Evolutionary conservation across 805 yeast species (phyloP).

Genomic region (Babjeviella inositovora): DNA sequence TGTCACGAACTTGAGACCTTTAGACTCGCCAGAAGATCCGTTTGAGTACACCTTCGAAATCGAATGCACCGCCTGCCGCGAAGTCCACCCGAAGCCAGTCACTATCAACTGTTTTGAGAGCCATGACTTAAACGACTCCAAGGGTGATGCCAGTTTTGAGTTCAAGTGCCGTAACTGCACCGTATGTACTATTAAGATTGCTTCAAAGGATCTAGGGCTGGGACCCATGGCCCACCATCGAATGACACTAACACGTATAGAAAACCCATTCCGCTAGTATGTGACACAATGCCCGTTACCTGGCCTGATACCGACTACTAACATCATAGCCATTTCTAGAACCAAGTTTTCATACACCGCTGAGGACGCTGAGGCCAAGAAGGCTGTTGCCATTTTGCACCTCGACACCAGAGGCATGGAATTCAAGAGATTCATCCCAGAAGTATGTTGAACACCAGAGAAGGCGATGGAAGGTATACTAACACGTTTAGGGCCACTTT

Average conservation of each 20-base stretch:
- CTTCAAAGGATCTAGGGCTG: too few relatives aligned
- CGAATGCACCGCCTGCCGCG: constrained; percentile 70
- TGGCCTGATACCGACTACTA: constrained; percentile 1
- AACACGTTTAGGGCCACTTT: constrained; percentile 28
- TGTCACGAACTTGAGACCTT: constrained; percentile 38
- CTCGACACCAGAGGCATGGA: constrained; percentile 84
- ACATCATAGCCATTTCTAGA: constrained; percentile 20
- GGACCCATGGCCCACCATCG: not conserved
- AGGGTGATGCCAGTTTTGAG: constrained; percentile 75
- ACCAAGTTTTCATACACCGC: constrained; percentile 14
- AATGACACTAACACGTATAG: too few relatives aligned
- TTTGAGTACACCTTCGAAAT: constrained; percentile 65
- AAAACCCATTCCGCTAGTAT: constrained; percentile 1
- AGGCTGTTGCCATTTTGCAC: constrained; percentile 32
- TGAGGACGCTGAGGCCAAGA: constrained; percentile 22
- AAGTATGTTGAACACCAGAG: constrained; percentile 7
- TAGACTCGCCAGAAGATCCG: constrained; percentile 42
- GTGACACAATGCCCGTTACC: not conserved
- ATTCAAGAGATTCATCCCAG: constrained; percentile 48
- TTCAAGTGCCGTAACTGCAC: constrained; percentile 61
- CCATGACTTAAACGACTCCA: constrained; percentile 50
- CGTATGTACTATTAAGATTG: too few relatives aligned
- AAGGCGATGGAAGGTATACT: constrained; percentile 2
- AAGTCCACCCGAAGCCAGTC: constrained; percentile 54
- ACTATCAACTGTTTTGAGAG: constrained; percentile 51